Conservation (phyloP, 306 rosid species). For the Prunus armeniaca region DNA sequence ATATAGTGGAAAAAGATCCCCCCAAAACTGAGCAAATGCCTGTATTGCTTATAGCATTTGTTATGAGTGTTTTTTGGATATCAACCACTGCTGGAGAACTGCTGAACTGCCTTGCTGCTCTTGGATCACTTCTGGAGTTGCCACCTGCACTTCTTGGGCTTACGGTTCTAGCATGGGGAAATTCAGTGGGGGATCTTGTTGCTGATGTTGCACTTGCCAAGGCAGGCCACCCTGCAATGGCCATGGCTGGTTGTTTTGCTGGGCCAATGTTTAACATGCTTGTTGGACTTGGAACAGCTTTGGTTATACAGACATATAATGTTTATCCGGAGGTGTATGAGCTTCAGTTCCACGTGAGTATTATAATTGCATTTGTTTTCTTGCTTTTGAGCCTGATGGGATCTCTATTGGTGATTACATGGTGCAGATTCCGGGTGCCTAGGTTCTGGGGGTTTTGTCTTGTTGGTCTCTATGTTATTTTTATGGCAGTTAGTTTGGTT, state of each 20-base stretch:
- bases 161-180: conserved; percentile 98
- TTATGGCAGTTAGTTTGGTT: conserved; percentile 65
- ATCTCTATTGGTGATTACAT: conserved; percentile 78
- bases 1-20: conserved; percentile 64
- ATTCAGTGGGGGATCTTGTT: conserved; percentile 92
- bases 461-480: conserved; percentile 71
- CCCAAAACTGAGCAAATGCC: conserved; percentile 81
- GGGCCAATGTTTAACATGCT: conserved; percentile 99
- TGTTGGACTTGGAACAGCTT: conserved; percentile 85
- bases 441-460: conserved; percentile 95
- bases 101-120: conserved; percentile 79
- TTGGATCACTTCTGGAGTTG: conserved; percentile 66
- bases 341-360: conserved; percentile 77
- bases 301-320: conserved; percentile 75
- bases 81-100: conserved; percentile 86
- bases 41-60: conserved; percentile 68
- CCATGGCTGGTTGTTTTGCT: conserved; percentile 97
- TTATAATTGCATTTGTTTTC: conserved; percentile 83
- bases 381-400: conserved; percentile 92
- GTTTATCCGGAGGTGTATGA: conserved; percentile 70
- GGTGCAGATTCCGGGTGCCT: conserved; percentile 94
- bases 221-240: conserved; percentile 96
- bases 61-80: conserved; percentile 96
- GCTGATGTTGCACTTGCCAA: conserved; percentile 95
- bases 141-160: conserved; percentile 82